Percentiles rank a stretch among this genome's conserved stretches.
These are phyloP conservation scores for Ganoderma resinaceum DNA, from an alignment of 1,284 basidiomycete species.

Conservation along the genomic window DNA sequence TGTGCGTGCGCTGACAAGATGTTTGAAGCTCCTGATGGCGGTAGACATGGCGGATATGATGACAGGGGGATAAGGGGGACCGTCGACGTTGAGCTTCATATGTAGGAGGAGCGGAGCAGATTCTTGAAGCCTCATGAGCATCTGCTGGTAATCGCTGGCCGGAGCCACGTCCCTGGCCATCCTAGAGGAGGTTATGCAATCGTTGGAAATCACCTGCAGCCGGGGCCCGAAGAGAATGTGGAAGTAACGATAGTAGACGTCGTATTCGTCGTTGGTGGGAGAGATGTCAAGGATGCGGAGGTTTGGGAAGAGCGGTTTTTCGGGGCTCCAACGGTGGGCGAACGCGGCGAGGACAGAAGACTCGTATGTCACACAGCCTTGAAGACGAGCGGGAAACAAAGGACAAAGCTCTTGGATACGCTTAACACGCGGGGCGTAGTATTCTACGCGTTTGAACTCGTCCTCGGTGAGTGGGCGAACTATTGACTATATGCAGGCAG, in stretches of 20 bases:
- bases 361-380: neutral
- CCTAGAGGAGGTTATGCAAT: neutral
- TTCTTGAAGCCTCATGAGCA: neutral
- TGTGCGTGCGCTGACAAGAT: neutral
- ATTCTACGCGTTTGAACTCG: neutral
- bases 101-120: neutral
- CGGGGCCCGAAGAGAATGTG: neutral
- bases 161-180: neutral
- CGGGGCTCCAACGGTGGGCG: neutral
- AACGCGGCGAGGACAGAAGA: neutral
- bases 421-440: constrained; percentile 1
- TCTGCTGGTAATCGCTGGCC: neutral
- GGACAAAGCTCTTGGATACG: neutral
- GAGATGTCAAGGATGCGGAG: neutral
- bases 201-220: neutral
- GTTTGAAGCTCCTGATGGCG: neutral
- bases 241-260: neutral
- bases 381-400: neutral
- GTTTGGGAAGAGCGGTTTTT: neutral
- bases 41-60: neutral
- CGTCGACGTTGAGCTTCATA: neutral
- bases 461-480: neutral
- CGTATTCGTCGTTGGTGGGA: neutral
- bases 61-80: neutral
- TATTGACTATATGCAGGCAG: neutral